phyloP scores from a whole-genome alignment of 805 yeast genomes.

The Dipodascus albidus region DNA sequence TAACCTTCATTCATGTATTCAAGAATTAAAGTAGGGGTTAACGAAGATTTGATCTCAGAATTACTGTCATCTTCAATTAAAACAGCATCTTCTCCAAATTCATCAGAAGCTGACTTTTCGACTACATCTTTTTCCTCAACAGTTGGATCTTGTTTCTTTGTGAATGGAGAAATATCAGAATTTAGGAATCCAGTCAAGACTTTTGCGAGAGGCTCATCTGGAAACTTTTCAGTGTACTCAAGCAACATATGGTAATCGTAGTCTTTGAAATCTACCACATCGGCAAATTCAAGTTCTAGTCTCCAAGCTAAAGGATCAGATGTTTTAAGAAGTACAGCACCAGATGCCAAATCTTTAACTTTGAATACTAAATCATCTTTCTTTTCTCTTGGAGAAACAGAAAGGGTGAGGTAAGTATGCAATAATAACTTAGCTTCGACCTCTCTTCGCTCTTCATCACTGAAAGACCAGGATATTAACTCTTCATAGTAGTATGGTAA shows the following conservation, averaged over 20 bases:
- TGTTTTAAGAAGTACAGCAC: constrained; percentile 59
- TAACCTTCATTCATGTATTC: constrained; percentile 42
- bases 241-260: constrained; percentile 37
- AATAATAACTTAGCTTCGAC: constrained; percentile 51
- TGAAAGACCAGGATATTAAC: constrained; percentile 40
- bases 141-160: constrained; percentile 16
- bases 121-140: constrained; percentile 17
- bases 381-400: constrained; percentile 35
- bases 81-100: constrained; percentile 13
- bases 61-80: background rate
- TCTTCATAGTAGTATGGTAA: constrained; percentile 43
- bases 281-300: constrained; percentile 62
- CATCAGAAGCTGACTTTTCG: constrained; percentile 12
- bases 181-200: constrained; percentile 49
- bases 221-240: constrained; percentile 46
- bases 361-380: constrained; percentile 32
- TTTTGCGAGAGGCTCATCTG: constrained; percentile 48
- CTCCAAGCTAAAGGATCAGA: constrained; percentile 60
- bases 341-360: constrained; percentile 49
- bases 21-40: constrained; percentile 37
- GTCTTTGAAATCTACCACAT: constrained; percentile 37
- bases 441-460: constrained; percentile 51
- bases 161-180: constrained; percentile 59
- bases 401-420: constrained; percentile 43
- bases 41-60: constrained; percentile 14